A percentile compares a stretch with the other conserved stretches of the same genome.
phyloP scores from a whole-genome alignment of 192 early-diverging fungal genomes.

The Cladochytrium replicatum region DNA sequence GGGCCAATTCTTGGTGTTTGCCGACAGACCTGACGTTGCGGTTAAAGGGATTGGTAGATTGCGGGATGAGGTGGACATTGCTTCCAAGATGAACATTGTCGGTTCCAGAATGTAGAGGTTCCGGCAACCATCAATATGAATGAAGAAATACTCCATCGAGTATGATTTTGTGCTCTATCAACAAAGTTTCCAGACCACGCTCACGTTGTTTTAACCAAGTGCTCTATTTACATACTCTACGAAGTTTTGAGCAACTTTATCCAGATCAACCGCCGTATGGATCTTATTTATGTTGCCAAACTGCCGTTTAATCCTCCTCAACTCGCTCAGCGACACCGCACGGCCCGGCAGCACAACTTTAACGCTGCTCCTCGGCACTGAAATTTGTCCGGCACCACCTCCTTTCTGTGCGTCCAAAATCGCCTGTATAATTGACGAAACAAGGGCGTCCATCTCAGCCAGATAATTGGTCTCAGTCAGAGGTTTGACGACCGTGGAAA shows the following conservation, averaged over 20 bases:
- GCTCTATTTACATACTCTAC: constrained; percentile 89
- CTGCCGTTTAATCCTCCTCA: constrained; percentile 70
- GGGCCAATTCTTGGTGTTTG: constrained; percentile 89
- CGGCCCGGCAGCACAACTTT: constrained; percentile 57
- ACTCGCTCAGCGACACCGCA: constrained; percentile 64
- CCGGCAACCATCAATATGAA: no score
- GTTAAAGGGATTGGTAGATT: no score
- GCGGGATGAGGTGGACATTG: no score
- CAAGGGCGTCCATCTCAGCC: constrained; percentile 77
- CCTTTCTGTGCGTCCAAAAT: constrained; percentile 71
- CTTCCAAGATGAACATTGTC: no score
- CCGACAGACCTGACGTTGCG: constrained; percentile 63
- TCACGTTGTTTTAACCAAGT: constrained; percentile 36
- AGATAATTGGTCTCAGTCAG: constrained; percentile 84
- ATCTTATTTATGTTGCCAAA: constrained; percentile 84
- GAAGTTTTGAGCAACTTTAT: constrained; percentile 71
- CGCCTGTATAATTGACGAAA: constrained; percentile 65
- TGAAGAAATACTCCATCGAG: no score
- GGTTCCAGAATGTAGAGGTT: no score
- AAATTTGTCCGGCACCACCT: constrained; percentile 45
- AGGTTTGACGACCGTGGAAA: constrained; percentile 83
- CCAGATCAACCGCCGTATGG: constrained; percentile 63
- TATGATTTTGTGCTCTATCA: no score
- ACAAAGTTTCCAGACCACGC: no score
- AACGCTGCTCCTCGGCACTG: constrained; percentile 39